Conservation (phyloP, 257 asterid genomes). For the Verbena officinalis region DNA sequence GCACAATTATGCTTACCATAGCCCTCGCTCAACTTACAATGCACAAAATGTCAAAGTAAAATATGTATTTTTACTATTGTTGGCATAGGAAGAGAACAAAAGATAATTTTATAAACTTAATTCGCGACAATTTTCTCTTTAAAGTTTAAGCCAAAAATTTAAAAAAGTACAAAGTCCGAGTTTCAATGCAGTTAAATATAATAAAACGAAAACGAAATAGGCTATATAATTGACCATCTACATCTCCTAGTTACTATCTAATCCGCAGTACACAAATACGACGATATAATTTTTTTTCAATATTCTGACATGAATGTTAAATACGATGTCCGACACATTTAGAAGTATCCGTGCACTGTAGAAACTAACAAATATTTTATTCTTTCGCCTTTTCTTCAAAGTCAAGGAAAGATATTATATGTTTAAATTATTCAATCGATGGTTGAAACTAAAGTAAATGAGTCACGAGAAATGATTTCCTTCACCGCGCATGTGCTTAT, state of each 20-base stretch:
- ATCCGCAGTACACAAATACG: no score
- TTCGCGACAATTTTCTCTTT: background rate
- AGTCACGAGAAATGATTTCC: no score
- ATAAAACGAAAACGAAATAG: background rate
- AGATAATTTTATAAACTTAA: background rate
- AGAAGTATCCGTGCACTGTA: no score
- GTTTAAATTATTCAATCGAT: background rate
- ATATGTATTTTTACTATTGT: background rate
- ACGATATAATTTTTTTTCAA: no score
- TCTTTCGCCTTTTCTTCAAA: background rate
- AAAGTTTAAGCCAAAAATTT: background rate
- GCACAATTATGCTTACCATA: slow-evolving; percentile 43
- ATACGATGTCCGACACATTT: no score
- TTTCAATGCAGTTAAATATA: background rate
- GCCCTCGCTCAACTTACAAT: slow-evolving; percentile 39
- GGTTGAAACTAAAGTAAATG: no score
- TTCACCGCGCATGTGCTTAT: no score
- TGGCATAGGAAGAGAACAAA: background rate
- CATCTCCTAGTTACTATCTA: background rate
- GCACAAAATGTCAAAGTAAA: background rate
- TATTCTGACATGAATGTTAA: no score
- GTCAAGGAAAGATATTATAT: background rate
- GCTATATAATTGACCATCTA: background rate
- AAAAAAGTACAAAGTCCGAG: background rate
- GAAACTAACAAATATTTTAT: no score